Evolutionary conservation across 768 basidiomycete genomes (phyloP), one percentile per base, ranked within the genome.

Genomic region (Auricularia sp.): DNA sequence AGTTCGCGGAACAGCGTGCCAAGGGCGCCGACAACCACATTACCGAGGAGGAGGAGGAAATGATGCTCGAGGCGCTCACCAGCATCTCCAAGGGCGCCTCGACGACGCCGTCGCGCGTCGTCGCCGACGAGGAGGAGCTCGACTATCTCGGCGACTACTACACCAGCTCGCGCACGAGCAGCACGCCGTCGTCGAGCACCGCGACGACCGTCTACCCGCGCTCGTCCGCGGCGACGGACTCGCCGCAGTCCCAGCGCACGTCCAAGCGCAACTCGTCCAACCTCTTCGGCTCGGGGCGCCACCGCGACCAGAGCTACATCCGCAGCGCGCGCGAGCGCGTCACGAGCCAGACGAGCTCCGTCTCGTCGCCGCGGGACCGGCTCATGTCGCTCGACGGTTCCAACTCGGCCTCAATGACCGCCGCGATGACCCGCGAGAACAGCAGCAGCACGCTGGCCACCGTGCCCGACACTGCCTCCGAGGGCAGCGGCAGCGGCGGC

Each of bases 241-340:
- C 61, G 29, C 62, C 68, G 35, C 64, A 65, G 24, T 58, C 64
- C 3, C 47, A 61, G 16, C 79, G 82, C 39, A 82, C 83, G 47
- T 76, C 79, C 64, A 88, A 89, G 75, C 83, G 91, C 58, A 89
- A 89, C 74, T 92, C 90, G 78, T 92, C 92, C 73, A 92, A 92
- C 71, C 78, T 94, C 62, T 93, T 92, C 67, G 87, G 89, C 59
- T 92, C 91, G 18, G 85, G 87, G n/a, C 82, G 86, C 64, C 80
- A 91, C 69, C 81, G 87, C 64, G 91, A 93, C 73, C 85, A 90
- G 71, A 78, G 79, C 10, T 89, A 92, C 73, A 73, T 89, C 70
- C 84, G 85, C 66, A 83, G 79, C 71, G 79, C 56, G 29, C 56
- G 56, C 34, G 79, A 29, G 16, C 56, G 56, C 24, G 59, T 35